Base-by-base conservation (phyloP, 495 filamentous ascomycete species). In the Podospora pseudopauciseta region DNA sequence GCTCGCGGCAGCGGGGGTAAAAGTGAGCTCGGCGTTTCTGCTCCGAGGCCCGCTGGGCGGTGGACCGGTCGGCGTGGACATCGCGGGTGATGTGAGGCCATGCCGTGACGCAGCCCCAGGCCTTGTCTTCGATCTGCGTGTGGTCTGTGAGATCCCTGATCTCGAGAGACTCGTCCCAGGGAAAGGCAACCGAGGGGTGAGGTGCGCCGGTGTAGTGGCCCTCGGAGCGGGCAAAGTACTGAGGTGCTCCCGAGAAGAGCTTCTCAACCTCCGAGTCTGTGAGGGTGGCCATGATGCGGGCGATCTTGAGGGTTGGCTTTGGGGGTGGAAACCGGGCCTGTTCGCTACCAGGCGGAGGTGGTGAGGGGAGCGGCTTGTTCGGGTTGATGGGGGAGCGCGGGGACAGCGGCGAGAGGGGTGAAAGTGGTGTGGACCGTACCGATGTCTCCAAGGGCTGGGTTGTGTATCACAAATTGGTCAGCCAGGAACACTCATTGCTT, bases 221-320 rank as follows among this genome's bases (percentile, higher is more conserved):
- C 71, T 79, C 84, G 76, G 80, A 87, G 72, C 79, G 82, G 77
- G 78, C 87, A 70, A 89, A 83, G 75, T 90, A 93, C 73, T 91
- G 90, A 53, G 90, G 90, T 16, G 90, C 90, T n/a, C 90, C 90
- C 32, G 89, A 91, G 74, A 93, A 89, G 49, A 93, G 81, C 61
- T 86, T 85, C 74, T 89, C 88, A 67, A 91, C 75, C 61, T 92
- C 89, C 26, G 82, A 79, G 28, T 84, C 84, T 32, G 81, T 86
- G 59, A 91, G 78, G n/a, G 82, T 81, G 58, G 83, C 75, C 78
- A 86, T 86, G 73, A 85, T 86, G 75, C 84, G 77, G 63, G 80
- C 75, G 16, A 85, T 77, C 67, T 81, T 83, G 53, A 85, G 67
- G 49, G 82, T 75, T 6, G 80, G 80, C 63, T 73, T 78, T 26